Evolutionary conservation across 805 yeast species (phyloP).

Genomic region (Zygotorulaspora danielsina): DNA sequence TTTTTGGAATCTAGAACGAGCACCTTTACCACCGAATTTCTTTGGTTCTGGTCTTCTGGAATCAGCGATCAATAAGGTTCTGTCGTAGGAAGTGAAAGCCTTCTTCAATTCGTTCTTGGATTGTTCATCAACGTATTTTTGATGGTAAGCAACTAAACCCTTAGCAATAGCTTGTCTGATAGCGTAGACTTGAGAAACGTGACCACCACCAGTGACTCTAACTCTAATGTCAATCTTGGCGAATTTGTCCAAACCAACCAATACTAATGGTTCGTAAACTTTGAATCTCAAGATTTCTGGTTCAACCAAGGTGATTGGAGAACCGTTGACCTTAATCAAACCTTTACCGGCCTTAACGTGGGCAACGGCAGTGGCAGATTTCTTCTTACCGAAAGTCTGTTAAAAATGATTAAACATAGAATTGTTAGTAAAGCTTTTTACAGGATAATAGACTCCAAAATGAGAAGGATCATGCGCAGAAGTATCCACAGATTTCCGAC

Average conservation of each 20-base stretch:
- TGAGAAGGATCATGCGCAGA: too few species aligned
- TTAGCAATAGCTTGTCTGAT: slow-evolving; percentile 99
- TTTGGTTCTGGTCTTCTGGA: slow-evolving; percentile 99
- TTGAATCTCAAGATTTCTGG: slow-evolving; percentile 99
- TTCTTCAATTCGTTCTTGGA: slow-evolving; percentile 99
- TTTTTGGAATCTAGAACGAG: slow-evolving; percentile 99
- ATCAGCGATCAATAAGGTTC: slow-evolving; percentile 98
- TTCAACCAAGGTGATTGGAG: slow-evolving; percentile 98
- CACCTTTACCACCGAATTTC: slow-evolving; percentile 99
- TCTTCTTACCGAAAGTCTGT: slow-evolving; percentile 99
- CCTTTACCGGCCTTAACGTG: slow-evolving; percentile 99
- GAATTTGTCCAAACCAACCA: slow-evolving; percentile 98
- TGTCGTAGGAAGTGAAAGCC: slow-evolving; percentile 96
- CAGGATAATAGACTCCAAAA: too few species aligned
- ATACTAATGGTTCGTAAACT: slow-evolving; percentile 98
- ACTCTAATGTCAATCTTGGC: slow-evolving; percentile 98
- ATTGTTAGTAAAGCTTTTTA: slow-evolving; percentile 15
- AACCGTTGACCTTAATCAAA: slow-evolving; percentile 98
- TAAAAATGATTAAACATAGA: slow-evolving; percentile 14
- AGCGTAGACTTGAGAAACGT: slow-evolving; percentile 99
- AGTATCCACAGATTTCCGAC: too few species aligned
- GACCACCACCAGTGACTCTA: slow-evolving; percentile 99
- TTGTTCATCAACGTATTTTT: slow-evolving; percentile 98
- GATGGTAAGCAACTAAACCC: slow-evolving; percentile 99
- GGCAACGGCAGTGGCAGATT: slow-evolving; percentile 99